Conservation (phyloP, 2,329 filamentous ascomycete species). For the Chalaropsis thielavioides region DNA sequence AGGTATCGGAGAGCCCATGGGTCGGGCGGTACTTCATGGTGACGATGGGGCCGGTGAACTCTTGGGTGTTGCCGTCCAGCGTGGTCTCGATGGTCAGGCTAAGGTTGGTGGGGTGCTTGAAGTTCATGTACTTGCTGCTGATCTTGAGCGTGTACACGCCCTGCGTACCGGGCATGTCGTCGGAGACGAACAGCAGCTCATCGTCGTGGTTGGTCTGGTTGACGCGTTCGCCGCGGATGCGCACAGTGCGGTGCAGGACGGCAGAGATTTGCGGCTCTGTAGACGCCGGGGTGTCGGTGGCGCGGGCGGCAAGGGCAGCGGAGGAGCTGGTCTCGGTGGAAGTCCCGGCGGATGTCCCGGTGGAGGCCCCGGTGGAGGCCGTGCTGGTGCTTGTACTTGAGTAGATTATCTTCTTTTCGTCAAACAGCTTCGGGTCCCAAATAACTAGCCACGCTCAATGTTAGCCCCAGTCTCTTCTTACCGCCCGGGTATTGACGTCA, state of each 20-base stretch:
- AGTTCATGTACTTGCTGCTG: constrained; percentile 26
- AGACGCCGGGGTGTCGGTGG: not conserved
- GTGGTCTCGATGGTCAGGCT: constrained; percentile 32
- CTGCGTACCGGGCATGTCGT: constrained; percentile 27
- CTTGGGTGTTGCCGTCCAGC: constrained; percentile 25
- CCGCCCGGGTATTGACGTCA: not conserved
- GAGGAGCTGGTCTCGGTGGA: not conserved
- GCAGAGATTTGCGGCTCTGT: not conserved
- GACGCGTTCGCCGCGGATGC: constrained; percentile 26
- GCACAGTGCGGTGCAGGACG: constrained; percentile 15
- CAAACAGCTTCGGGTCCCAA: constrained; percentile 41
- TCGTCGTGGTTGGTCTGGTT: constrained; percentile 29
- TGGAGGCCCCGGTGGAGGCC: constrained; percentile 3
- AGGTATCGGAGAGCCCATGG: constrained; percentile 23
- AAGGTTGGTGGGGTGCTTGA: constrained; percentile 32
- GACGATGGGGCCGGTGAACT: constrained; percentile 31
- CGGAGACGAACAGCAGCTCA: constrained; percentile 27
- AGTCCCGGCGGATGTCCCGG: not conserved
- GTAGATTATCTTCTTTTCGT: constrained; percentile 27
- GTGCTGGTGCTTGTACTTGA: not conserved
- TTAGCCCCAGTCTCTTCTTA: not conserved
- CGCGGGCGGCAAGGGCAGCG: not conserved
- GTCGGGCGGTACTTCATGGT: constrained; percentile 24
- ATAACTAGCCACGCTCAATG: constrained; percentile 31
- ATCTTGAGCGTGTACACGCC: constrained; percentile 37